Evolutionary conservation across 805 yeast genomes (phyloP).

Genomic region (Isabelozyma rhagii): DNA sequence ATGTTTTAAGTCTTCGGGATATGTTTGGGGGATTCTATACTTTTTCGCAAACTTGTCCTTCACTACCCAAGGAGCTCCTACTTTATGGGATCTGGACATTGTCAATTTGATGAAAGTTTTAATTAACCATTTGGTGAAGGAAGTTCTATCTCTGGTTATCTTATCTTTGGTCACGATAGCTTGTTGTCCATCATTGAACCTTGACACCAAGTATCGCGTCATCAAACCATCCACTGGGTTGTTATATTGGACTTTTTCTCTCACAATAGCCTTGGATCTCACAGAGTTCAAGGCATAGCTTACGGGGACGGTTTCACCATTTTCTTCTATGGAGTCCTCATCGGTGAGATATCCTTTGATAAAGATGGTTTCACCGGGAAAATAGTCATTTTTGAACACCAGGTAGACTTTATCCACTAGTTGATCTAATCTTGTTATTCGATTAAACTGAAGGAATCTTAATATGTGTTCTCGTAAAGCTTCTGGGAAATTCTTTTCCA

Average conservation of each 20-base stretch:
- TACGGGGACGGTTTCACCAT: neutral
- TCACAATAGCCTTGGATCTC: conserved; percentile 57
- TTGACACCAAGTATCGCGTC: conserved; percentile 66
- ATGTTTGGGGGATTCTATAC: conserved; percentile 61
- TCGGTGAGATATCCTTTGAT: conserved; percentile 37
- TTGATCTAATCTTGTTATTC: conserved; percentile 76
- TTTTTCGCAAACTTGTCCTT: conserved; percentile 69
- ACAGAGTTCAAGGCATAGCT: neutral
- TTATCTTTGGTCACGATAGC: conserved; percentile 70
- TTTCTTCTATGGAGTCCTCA: neutral
- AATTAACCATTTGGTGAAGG: conserved; percentile 85
- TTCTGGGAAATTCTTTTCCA: conserved; percentile 84
- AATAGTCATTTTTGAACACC: conserved; percentile 75
- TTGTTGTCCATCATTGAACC: conserved; percentile 51
- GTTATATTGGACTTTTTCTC: conserved; percentile 83
- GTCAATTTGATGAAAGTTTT: conserved; percentile 84
- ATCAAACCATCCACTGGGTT: conserved; percentile 35
- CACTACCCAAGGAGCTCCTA: conserved; percentile 96
- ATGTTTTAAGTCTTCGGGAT: conserved; percentile 52
- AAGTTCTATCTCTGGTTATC: conserved; percentile 76
- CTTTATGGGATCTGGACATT: conserved; percentile 70
- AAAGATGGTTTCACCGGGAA: conserved; percentile 84
- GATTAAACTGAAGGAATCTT: conserved; percentile 76
- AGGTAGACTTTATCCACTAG: conserved; percentile 84
- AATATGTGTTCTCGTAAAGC: conserved; percentile 90